Evolutionary conservation across 2,329 filamentous ascomycete genomes (phyloP).

Genomic region (Clarireedia monteithiana): DNA sequence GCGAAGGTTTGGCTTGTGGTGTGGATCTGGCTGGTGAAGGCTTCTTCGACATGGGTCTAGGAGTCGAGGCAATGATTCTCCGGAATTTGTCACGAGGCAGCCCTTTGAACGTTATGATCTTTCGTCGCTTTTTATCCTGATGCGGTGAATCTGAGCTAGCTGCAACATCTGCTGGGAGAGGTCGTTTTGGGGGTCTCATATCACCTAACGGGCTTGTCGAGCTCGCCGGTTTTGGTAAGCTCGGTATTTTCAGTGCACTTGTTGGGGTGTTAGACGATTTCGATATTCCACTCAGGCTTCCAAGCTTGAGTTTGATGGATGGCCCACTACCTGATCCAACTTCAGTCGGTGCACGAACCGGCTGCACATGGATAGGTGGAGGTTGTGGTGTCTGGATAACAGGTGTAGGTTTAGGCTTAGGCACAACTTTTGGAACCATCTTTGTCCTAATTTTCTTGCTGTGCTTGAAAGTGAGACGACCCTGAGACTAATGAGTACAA

Average conservation of each 20-base stretch:
- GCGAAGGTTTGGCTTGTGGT: background rate
- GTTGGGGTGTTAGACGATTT: background rate
- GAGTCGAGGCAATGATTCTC: slow-evolving; percentile 16
- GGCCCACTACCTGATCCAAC: background rate
- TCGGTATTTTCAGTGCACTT: background rate
- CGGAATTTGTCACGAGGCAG: slow-evolving; percentile 11
- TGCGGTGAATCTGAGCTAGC: slow-evolving; percentile 4
- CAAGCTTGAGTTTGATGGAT: slow-evolving; percentile 4
- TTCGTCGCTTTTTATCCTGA: slow-evolving; percentile 7
- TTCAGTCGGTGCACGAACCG: background rate
- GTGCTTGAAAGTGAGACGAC: slow-evolving; percentile 24
- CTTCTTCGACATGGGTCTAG: slow-evolving; percentile 13
- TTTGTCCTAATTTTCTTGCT: slow-evolving; percentile 25
- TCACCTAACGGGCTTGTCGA: slow-evolving; percentile 5
- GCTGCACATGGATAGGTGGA: background rate
- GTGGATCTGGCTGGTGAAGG: slow-evolving; percentile 3
- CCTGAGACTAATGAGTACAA: slow-evolving; percentile 17
- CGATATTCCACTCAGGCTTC: background rate
- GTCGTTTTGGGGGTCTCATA: slow-evolving; percentile 21
- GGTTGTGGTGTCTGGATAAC: background rate
- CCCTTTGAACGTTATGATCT: slow-evolving; percentile 11
- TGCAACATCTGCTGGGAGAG: slow-evolving; percentile 11
- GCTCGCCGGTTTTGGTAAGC: background rate
- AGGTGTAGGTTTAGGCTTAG: slow-evolving; percentile 2
- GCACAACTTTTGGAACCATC: background rate